A percentile compares a stretch with the other conserved stretches of the same genome.
phyloP scores from a whole-genome alignment of 179 eudicot species.

The Silene vulgaris region DNA sequence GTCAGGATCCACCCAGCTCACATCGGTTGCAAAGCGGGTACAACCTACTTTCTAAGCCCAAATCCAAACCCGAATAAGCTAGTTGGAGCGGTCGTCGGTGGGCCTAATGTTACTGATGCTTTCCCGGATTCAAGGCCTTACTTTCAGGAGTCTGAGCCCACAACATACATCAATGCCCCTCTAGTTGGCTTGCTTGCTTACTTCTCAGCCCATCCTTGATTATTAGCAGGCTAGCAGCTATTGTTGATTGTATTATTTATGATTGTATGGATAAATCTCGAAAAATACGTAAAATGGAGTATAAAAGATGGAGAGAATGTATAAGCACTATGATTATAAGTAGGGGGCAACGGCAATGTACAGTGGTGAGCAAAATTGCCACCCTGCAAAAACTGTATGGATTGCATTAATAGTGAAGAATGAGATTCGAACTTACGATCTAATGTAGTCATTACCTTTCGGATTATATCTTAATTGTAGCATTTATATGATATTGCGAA shows the following conservation, averaged over 20 bases:
- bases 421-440: not conserved
- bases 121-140: conserved; percentile 42
- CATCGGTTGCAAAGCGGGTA: conserved; percentile 39
- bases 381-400: conserved; percentile 29
- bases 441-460: not conserved
- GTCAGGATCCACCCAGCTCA: conserved; percentile 38
- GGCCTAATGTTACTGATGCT: conserved; percentile 40
- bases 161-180: conserved; percentile 49
- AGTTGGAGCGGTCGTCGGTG: conserved; percentile 52
- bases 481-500: not conserved
- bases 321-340: not conserved
- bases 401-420: conserved; percentile 9
- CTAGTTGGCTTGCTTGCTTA: conserved; percentile 44
- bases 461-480: not conserved
- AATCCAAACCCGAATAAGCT: conserved; percentile 41
- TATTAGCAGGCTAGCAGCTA: too few species aligned
- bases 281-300: not conserved
- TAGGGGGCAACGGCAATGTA: not conserved
- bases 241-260: too few species aligned
- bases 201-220: conserved; percentile 37
- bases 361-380: conserved; percentile 46
- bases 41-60: conserved; percentile 30
- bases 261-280: too few species aligned
- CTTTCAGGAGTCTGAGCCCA: conserved; percentile 44
- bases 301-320: not conserved